phyloP scores from a whole-genome alignment of 169 alveolate species.

The Neospora caninum region DNA sequence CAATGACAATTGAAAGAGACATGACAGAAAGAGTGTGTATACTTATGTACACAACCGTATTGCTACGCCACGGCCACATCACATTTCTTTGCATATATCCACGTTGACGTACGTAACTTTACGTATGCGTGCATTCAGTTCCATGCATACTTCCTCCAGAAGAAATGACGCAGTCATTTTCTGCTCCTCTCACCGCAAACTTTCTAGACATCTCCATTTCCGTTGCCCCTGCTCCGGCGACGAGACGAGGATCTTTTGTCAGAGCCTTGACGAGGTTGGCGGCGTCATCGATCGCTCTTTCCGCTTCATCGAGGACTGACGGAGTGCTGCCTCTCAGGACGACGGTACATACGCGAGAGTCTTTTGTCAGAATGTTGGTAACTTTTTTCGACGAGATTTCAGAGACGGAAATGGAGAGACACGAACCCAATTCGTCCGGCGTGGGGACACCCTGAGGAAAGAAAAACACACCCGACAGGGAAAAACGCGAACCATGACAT shows the following conservation, averaged over 20 bases:
- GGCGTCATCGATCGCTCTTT: constrained; percentile 97
- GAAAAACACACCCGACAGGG: not conserved
- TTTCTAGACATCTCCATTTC: constrained; percentile 75
- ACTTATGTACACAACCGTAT: not conserved
- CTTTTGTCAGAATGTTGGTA: constrained; percentile 65
- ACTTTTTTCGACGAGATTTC: constrained; percentile 95
- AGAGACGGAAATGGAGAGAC: constrained; percentile 88
- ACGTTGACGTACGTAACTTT: too few relatives aligned
- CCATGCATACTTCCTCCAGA: too few relatives aligned
- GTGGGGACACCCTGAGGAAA: constrained; percentile 83
- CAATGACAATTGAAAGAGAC: not conserved
- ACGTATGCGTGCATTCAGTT: too few relatives aligned
- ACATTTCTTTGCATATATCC: too few relatives aligned
- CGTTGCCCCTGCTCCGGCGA: constrained; percentile 76
- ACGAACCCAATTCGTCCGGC: constrained; percentile 96
- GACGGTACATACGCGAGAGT: constrained; percentile 67
- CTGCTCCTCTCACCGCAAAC: constrained; percentile 66
- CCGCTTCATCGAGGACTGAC: constrained; percentile 97
- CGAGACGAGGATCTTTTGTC: constrained; percentile 71
- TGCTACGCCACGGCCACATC: too few relatives aligned
- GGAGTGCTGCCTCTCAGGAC: constrained; percentile 93
- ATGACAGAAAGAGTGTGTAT: not conserved
- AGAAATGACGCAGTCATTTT: too few relatives aligned
- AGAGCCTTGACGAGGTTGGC: constrained; percentile 82
- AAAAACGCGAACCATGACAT: not conserved